phyloP scores from a whole-genome alignment of 2,329 filamentous ascomycete genomes.

The Clathrospora elynae region DNA sequence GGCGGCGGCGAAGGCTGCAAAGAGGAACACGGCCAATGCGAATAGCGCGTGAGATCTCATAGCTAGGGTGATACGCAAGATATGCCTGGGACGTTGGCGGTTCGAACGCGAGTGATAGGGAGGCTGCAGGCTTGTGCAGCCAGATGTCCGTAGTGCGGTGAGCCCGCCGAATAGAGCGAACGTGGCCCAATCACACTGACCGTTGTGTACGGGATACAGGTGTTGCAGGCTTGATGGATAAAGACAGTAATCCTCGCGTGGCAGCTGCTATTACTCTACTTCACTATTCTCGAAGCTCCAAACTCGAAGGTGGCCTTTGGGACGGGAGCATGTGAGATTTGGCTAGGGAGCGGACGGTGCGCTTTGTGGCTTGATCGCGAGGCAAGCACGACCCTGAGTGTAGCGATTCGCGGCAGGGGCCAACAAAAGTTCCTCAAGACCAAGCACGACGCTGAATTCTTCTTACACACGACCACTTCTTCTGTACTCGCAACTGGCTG shows the following conservation, averaged over 20 bases:
- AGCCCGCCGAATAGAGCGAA: constrained; percentile 26
- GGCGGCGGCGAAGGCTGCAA: constrained; percentile 72
- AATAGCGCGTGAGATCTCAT: constrained; percentile 73
- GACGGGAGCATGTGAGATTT: constrained; percentile 15
- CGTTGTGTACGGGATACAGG: constrained; percentile 10
- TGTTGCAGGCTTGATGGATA: constrained; percentile 11
- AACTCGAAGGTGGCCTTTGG: constrained; percentile 13
- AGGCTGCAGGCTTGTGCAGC: constrained; percentile 40
- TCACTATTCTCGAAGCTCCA: constrained; percentile 1
- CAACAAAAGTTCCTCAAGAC: constrained; percentile 8
- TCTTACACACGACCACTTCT: constrained; percentile 11
- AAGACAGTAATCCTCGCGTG: constrained; percentile 7
- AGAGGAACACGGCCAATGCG: constrained; percentile 69
- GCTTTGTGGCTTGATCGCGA: constrained; percentile 15
- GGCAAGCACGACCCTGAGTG: constrained; percentile 15
- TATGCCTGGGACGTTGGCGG: constrained; percentile 23
- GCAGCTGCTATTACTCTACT: not conserved
- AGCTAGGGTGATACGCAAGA: constrained; percentile 41
- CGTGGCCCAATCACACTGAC: constrained; percentile 32
- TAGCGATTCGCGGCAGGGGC: constrained; percentile 26
- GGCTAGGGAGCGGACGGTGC: constrained; percentile 15
- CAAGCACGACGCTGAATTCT: constrained; percentile 5
- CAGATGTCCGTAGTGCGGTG: constrained; percentile 26
- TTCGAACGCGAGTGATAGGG: constrained; percentile 29
- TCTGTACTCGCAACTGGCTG: constrained; percentile 26